These are phyloP conservation scores for Aspergillus sp. DNA, from an alignment of 2,329 filamentous ascomycete genomes.

Conservation along the genomic window DNA sequence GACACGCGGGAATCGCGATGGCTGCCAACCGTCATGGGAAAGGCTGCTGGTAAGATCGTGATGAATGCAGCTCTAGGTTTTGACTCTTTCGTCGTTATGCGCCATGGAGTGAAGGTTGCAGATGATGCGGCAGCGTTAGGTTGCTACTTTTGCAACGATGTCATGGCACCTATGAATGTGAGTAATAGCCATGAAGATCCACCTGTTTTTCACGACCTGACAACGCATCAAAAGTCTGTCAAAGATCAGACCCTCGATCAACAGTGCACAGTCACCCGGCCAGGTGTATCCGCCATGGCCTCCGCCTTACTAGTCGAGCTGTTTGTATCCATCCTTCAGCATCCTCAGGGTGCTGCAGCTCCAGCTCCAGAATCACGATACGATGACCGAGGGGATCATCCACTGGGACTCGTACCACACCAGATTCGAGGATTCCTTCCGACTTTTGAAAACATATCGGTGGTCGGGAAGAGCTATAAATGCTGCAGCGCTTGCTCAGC, in stretches of 20 bases:
- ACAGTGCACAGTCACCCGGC: conserved; percentile 94
- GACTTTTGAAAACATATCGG: conserved; percentile 58
- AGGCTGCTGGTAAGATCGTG: conserved; percentile 87
- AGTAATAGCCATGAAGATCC: conserved; percentile 50
- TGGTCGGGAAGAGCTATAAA: conserved; percentile 58
- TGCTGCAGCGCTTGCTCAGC: conserved; percentile 64
- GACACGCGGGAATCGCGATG: conserved; percentile 92
- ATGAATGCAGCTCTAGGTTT: conserved; percentile 96
- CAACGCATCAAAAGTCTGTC: conserved; percentile 63
- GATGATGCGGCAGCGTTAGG: conserved; percentile 69
- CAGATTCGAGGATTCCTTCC: conserved; percentile 63
- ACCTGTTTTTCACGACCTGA: not conserved
- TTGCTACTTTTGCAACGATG: conserved; percentile 98
- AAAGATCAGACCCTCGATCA: conserved; percentile 96
- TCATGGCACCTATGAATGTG: conserved; percentile 90
- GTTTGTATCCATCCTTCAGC: conserved; percentile 82
- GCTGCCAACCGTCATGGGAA: conserved; percentile 95
- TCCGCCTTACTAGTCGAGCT: conserved; percentile 89
- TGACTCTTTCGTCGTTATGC: conserved; percentile 96
- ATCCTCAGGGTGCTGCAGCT: conserved; percentile 58
- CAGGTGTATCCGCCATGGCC: conserved; percentile 87
- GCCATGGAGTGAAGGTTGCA: conserved; percentile 69
- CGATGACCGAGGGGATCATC: conserved; percentile 42
- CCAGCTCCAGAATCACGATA: conserved; percentile 34
- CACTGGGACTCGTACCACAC: conserved; percentile 58